Evolutionary conservation across 169 alveolate species (phyloP).

Genomic region (Condylostoma magnum): DNA sequence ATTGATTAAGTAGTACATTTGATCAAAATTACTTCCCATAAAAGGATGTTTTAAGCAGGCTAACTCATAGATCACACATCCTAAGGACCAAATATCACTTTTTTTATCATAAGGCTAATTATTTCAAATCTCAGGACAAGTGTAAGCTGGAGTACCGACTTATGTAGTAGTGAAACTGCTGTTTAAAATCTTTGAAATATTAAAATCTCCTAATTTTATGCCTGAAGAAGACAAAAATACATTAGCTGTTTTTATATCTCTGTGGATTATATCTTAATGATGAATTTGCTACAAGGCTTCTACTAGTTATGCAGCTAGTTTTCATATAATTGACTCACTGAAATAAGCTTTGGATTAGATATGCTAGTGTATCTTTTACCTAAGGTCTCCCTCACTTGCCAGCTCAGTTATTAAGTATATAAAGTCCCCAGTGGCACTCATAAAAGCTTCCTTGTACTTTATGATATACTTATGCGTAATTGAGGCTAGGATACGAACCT

Average conservation of each 20-base stretch:
- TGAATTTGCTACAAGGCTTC: too few species aligned
- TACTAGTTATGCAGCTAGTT: too few species aligned
- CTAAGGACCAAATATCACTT: conserved; percentile 93
- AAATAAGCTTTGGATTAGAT: too few species aligned
- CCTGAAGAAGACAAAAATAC: conserved; percentile 69
- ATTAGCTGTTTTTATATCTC: conserved; percentile 86
- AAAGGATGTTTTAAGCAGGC: conserved; percentile 93
- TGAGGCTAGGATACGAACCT: conserved; percentile 66
- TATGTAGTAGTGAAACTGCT: conserved; percentile 91
- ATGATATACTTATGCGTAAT: conserved; percentile 53
- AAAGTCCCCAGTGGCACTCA: conserved; percentile 38
- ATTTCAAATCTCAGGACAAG: conserved; percentile 95
- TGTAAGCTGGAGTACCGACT: conserved; percentile 95
- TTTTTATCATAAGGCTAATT: conserved; percentile 91
- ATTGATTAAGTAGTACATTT: conserved; percentile 46
- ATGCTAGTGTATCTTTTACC: too few species aligned
- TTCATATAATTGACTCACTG: too few species aligned
- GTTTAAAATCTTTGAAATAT: conserved; percentile 91
- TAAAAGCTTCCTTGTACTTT: conserved; percentile 68
- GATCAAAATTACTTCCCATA: conserved; percentile 83
- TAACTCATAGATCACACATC: conserved; percentile 92
- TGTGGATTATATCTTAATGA: conserved; percentile 72
- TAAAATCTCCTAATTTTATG: conserved; percentile 94
- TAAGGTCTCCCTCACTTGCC: too few species aligned
- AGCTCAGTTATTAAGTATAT: too few species aligned